Base-by-base conservation (phyloP, 2,329 filamentous ascomycete species). In the Botrytis tulipae region DNA sequence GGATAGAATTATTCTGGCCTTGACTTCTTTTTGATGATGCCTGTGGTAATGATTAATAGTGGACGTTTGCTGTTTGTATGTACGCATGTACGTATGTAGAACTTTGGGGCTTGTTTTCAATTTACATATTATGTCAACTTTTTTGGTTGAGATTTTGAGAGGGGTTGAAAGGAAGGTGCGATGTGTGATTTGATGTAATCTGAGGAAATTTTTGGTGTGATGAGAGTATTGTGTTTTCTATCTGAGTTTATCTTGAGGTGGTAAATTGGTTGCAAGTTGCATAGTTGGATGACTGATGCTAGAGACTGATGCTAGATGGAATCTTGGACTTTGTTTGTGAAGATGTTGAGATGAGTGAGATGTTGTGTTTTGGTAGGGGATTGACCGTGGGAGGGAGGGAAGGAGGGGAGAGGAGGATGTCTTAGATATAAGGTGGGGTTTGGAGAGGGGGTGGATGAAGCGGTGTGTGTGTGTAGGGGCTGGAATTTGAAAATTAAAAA, bases 31-130 rank as follows among this genome's bases (percentile, higher is more conserved):
- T 37, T 48, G 22, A n/a, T 62, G 3, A 54, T n/a, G 48, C 35
- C 46, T 22, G 44, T 37, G 40, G 63, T 72, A 72, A 72, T 72
- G 51, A 72, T 59, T 72, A 72, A 72, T 72, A 68, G 25, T 48
- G 40, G 37, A 48, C 10, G 20, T 37, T 42, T 37, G 29, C 40
- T 62, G n/a, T 29, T 29, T 65, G 48, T 51, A 14, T 65, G 46
- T 54, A 40, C 42, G 35, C 29, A 68, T 48, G 35, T 46, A 71
- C 46, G 48, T 59, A 71, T n/a, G 59, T 40, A 42, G n/a, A 51
- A 65, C 16, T 42, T n/a, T 37, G 25, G 16, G 25, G 57, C 20
- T n/a, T 20, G 29, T 61, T 61, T 37, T 40, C 20, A 16, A 37
- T 59, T 35, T 5, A 70, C 20, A 46, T 70, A 54, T 68, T 32